Percentiles rank a stretch among this genome's conserved stretches.
Evolutionary conservation across 164 flowering plant species (phyloP).

Genomic region (Berberis thunbergii): DNA sequence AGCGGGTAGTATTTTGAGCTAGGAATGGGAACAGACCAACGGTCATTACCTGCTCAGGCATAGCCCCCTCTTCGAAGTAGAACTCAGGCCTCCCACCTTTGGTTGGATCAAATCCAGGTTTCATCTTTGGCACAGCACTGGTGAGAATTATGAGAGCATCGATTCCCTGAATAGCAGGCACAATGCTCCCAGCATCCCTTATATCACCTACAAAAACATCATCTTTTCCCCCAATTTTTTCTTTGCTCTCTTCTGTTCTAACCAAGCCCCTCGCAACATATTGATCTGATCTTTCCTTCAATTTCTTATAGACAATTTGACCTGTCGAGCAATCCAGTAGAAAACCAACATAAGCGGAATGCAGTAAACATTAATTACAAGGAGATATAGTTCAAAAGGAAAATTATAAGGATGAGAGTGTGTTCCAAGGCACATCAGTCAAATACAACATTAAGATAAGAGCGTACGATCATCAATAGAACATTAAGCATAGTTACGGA

Average conservation of each 20-base stretch:
- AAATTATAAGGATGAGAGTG: no score
- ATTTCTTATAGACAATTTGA: constrained; percentile 72
- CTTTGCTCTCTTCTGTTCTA: constrained; percentile 83
- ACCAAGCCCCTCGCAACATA: constrained; percentile 77
- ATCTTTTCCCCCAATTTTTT: constrained; percentile 77
- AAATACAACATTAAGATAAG: no score
- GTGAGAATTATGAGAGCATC: constrained; percentile 91
- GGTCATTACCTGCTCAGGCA: constrained; percentile 75
- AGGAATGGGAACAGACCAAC: neutral
- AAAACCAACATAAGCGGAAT: neutral
- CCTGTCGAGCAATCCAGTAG: constrained; percentile 34
- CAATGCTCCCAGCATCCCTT: constrained; percentile 49
- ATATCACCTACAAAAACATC: constrained; percentile 91
- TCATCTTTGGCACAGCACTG: constrained; percentile 89
- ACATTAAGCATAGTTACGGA: no score
- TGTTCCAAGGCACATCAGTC: no score
- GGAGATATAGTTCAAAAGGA: neutral
- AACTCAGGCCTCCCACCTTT: constrained; percentile 92
- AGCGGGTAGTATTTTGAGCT: neutral
- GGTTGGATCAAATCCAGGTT: constrained; percentile 92
- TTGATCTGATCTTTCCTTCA: constrained; percentile 75
- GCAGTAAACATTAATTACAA: neutral
- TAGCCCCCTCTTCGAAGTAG: constrained; percentile 79
- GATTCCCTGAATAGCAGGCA: constrained; percentile 70
- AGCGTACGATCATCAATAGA: no score